Evolutionary conservation across 257 asterid genomes (phyloP).

Genomic region (Lavandula angustifolia): DNA sequence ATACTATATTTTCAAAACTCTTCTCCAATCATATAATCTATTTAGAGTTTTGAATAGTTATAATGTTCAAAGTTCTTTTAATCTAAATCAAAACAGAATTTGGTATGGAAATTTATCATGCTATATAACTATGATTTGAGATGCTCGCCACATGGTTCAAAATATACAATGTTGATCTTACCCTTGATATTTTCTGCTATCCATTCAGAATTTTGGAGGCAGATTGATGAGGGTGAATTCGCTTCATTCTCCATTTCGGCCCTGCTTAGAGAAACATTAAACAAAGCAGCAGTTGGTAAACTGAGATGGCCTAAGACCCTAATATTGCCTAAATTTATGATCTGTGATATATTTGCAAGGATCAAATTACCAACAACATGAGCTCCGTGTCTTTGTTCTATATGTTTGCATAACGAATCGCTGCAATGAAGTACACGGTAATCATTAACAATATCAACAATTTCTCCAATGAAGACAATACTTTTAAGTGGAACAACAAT

Average conservation of each 20-base stretch:
- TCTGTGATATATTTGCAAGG: too few species aligned
- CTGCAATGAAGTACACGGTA: too few species aligned
- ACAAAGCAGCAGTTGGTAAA: not conserved
- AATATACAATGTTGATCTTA: slow-evolving; percentile 26
- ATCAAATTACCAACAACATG: too few species aligned
- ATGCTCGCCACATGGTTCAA: not conserved
- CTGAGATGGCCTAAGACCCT: slow-evolving; percentile 8
- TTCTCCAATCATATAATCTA: not conserved
- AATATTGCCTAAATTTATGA: not conserved
- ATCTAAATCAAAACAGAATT: not conserved
- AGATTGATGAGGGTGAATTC: slow-evolving; percentile 31
- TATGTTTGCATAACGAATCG: too few species aligned
- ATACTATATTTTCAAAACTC: not conserved
- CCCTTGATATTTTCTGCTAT: slow-evolving; percentile 57
- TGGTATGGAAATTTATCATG: too few species aligned
- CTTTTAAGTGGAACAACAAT: too few species aligned
- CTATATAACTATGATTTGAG: not conserved
- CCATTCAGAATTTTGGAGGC: slow-evolving; percentile 42
- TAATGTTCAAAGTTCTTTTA: not conserved
- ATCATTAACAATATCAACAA: too few species aligned
- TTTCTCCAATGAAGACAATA: too few species aligned
- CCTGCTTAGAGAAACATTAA: slow-evolving; percentile 22
- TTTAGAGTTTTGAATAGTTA: too few species aligned
- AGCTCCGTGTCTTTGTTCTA: too few species aligned
- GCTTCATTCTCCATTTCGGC: slow-evolving; percentile 46